These are phyloP conservation scores for Scleroderma citrinum DNA, from an alignment of 768 basidiomycete genomes.

Conservation along the genomic window DNA sequence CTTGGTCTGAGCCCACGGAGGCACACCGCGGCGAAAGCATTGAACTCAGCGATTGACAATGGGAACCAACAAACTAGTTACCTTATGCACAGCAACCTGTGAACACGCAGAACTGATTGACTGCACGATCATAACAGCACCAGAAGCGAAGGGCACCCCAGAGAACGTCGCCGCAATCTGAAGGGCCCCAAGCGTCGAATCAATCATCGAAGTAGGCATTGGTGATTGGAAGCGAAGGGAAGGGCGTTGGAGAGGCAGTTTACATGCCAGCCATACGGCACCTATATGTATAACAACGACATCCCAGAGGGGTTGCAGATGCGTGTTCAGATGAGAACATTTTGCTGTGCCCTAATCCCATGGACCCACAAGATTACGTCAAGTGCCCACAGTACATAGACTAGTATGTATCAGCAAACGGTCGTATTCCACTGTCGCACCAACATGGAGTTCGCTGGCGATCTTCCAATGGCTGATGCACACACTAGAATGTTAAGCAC, in stretches of 20 bases:
- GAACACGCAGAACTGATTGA: slow-evolving; percentile 42
- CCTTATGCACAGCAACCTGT: slow-evolving; percentile 46
- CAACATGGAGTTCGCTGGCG: too few relatives aligned
- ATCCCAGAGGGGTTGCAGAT: too few relatives aligned
- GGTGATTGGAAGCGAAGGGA: neutral
- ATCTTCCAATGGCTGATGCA: too few relatives aligned
- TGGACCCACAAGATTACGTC: too few relatives aligned
- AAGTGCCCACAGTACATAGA: too few relatives aligned
- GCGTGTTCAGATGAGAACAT: neutral
- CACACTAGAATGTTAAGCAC: too few relatives aligned
- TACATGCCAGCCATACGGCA: too few relatives aligned
- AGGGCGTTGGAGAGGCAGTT: neutral
- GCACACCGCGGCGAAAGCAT: neutral
- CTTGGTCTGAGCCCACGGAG: slow-evolving; percentile 32
- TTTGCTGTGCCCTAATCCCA: neutral
- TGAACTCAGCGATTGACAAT: too few relatives aligned
- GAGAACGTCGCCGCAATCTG: slow-evolving; percentile 39
- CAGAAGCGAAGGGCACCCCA: slow-evolving; percentile 42
- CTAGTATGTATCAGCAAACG: too few relatives aligned
- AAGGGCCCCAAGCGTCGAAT: slow-evolving; percentile 23
- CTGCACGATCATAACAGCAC: slow-evolving; percentile 37
- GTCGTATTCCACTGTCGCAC: too few relatives aligned
- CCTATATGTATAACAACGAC: too few relatives aligned
- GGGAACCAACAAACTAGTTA: slow-evolving; percentile 13
- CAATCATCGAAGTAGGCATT: slow-evolving; percentile 17